These are phyloP conservation scores for Lasiodiplodia citricola DNA, from an alignment of 2,329 filamentous ascomycete species.

Conservation along the genomic window DNA sequence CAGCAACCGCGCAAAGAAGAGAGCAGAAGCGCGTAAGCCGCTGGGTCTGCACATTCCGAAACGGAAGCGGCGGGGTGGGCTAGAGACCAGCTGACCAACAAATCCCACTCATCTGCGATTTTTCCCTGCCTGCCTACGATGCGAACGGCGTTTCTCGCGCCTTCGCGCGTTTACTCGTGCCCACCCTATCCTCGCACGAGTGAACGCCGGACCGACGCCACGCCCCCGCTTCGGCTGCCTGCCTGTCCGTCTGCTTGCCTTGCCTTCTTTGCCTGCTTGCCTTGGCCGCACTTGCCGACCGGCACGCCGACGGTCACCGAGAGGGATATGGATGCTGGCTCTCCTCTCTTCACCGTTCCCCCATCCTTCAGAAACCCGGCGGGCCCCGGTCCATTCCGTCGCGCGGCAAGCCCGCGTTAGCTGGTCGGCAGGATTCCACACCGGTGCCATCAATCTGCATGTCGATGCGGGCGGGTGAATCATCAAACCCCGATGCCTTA, in stretches of 20 bases:
- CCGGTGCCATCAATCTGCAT: neutral
- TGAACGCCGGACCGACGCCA: neutral
- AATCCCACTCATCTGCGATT: neutral
- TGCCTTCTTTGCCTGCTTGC: neutral
- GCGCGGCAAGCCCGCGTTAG: too few species aligned
- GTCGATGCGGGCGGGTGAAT: constrained; percentile 1
- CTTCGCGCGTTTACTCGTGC: neutral
- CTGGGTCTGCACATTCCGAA: constrained; percentile 16
- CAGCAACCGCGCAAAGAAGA: too few species aligned
- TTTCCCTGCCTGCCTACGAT: neutral
- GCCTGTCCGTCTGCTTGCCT: too few species aligned
- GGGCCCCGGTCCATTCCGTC: neutral
- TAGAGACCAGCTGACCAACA: constrained; percentile 10
- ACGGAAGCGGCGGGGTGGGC: constrained; percentile 10
- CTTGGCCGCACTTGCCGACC: neutral
- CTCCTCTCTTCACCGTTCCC: too few species aligned
- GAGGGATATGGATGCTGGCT: neutral
- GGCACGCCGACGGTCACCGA: neutral
- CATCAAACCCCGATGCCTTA: neutral
- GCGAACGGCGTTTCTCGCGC: neutral
- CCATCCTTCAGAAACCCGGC: neutral
- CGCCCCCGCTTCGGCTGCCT: neutral
- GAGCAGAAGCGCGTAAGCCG: constrained; percentile 20
- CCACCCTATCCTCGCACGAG: neutral
- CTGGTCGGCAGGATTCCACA: neutral